Base-by-base conservation (phyloP, 345 rosid species). In the Adansonia digitata region DNA sequence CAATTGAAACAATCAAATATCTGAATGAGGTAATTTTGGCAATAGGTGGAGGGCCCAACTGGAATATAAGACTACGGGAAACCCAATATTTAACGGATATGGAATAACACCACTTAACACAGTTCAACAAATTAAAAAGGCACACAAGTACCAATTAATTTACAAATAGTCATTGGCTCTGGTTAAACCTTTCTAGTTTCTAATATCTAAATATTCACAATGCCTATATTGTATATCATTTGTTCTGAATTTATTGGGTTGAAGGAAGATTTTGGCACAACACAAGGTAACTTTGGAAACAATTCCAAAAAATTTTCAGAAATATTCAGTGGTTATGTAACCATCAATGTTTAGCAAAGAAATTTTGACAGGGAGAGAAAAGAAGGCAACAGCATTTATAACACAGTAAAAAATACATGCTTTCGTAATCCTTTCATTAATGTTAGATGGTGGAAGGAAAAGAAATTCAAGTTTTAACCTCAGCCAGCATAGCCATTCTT, bases 401-500 rank as follows among this genome's bases (percentile, higher is more conserved):
- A n/a, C 14, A 63, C 40, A 40, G 20, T 22, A 18, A 35, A 63
- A 43, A 48, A 8, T 12, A 45, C 20, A 18, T 6, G 48, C 15
- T 74, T 22, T 48, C 34, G 18, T 22, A 73, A 26, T 59, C 39
- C 67, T 61, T 49, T 29, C 29, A 46, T 20, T 22, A 20, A 74
- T 42, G 4, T 22, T 15, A 40, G 59, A 77, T 62, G n/a, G 9
- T 5, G 45, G 73, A 68, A 24, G 61, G 51, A 72, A 72, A 69
- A 51, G 64, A 81, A 74, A 75, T 48, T 5, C 49, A 29, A 34
- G 66, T 69, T 72, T 48, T 74, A 67, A 91, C 98, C 97, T 92
- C 81, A 94, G 87, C 98, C 98, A 94, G 83, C 78, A 63, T 64
- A 94, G 85, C 98, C 98, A 94, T 83, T 92, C 98, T 82, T 90